Evolutionary conservation across 768 basidiomycete species (phyloP).

Genomic region (Pisolithus microcarpus): DNA sequence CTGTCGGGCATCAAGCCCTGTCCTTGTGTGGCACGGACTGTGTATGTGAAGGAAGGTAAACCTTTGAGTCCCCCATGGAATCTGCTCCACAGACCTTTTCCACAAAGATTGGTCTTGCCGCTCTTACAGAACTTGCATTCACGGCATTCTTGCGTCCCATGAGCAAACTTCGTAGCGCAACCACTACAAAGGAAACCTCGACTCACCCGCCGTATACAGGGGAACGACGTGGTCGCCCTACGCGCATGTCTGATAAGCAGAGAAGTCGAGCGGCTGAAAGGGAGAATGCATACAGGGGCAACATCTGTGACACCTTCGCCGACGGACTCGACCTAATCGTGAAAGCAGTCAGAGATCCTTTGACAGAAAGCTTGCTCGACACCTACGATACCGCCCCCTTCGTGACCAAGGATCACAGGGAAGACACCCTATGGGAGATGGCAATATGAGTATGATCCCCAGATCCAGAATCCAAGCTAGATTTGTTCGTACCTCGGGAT

Average conservation of each 20-base stretch:
- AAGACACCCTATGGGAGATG: constrained; percentile 57
- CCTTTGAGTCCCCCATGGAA: not conserved
- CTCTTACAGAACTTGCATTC: constrained; percentile 99
- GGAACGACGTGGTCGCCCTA: constrained; percentile 96
- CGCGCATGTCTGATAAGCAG: not conserved
- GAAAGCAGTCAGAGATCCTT: constrained; percentile 1
- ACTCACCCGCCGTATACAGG: constrained; percentile 82
- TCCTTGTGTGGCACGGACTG: constrained; percentile 90
- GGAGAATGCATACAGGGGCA: constrained; percentile 36
- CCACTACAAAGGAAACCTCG: constrained; percentile 8
- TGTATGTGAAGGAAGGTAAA: not conserved
- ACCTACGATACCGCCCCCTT: constrained; percentile 84
- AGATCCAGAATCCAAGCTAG: not conserved
- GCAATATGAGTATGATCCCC: not conserved
- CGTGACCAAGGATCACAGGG: constrained; percentile 91
- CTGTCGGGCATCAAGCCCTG: constrained; percentile 93
- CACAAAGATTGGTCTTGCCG: constrained; percentile 98
- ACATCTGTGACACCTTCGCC: constrained; percentile 90
- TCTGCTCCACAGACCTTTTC: constrained; percentile 53
- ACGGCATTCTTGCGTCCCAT: constrained; percentile 57
- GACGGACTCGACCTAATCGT: constrained; percentile 82
- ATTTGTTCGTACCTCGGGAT: constrained; percentile 67
- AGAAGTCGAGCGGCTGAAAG: not conserved
- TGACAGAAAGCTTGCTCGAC: not conserved
- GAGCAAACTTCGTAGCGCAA: not conserved